Percentiles rank a stretch among this genome's conserved stretches.
phyloP scores from a whole-genome alignment of 2,329 filamentous ascomycete species.

The Sclerotinia trifoliorum region DNA sequence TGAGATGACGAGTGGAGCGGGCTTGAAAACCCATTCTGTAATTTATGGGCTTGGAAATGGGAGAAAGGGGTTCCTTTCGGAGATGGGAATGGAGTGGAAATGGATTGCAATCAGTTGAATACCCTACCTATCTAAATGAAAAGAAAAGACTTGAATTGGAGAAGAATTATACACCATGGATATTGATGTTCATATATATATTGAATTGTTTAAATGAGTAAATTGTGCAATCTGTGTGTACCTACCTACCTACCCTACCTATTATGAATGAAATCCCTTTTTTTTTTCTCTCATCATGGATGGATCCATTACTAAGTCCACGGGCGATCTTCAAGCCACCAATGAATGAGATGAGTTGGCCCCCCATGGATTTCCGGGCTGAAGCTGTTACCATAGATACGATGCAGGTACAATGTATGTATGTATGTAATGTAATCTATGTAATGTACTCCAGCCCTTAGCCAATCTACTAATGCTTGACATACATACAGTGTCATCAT shows the following conservation, averaged over 20 bases:
- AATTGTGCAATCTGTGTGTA: background rate
- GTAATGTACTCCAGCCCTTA: background rate
- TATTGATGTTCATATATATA: background rate
- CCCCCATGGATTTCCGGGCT: background rate
- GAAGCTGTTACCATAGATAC: slow-evolving; percentile 10
- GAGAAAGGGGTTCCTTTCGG: background rate
- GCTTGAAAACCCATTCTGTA: slow-evolving; percentile 17
- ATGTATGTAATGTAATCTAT: too few species aligned
- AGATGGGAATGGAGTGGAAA: background rate
- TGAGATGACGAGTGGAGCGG: background rate
- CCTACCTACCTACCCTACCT: too few species aligned
- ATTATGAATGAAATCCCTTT: too few species aligned
- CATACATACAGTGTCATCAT: slow-evolving; percentile 7
- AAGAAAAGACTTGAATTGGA: background rate
- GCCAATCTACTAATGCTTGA: background rate
- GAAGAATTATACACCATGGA: background rate
- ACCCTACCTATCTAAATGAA: slow-evolving; percentile 3
- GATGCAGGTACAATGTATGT: slow-evolving; percentile 11
- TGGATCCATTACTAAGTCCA: background rate
- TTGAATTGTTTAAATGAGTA: background rate
- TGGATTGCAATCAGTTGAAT: background rate
- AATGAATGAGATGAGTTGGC: background rate
- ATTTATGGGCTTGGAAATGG: slow-evolving; percentile 13
- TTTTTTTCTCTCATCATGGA: too few species aligned
- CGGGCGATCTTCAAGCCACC: background rate